Base-by-base conservation (phyloP, 257 asterid genomes). In the Solanum sitiens region DNA sequence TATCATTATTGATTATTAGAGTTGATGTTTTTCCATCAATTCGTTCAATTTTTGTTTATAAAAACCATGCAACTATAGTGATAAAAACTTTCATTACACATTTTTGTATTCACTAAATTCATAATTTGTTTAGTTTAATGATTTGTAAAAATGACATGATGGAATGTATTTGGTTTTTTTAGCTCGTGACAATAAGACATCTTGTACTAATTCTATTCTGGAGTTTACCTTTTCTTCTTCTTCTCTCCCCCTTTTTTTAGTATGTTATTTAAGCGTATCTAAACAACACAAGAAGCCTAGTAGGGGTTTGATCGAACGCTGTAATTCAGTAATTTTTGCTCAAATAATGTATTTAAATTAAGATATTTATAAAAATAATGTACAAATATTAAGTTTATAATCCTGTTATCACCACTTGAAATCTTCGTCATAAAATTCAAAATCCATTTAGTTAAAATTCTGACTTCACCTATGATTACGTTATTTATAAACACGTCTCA, bases 231-330 rank as follows among this genome's bases (percentile, higher is more conserved):
- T 13, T 67, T 67, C 37, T 67, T 7, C 40, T 70, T 32, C 4
- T 33, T 32, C n/a, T 71, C 16, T 32, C 7, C n/a, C 14, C 6
- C 16, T 70, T 15, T 7, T 70, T 25, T 68, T 14, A 5, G 7
- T 5, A 15, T 8, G 12, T 71, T 71, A 32, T 0, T 33, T 72
- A 33, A 33, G 45, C 4, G 1, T 72, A 2, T 72, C 27, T 72
- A 33, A 72, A 72, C 27, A 21, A 56, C n/a, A 56, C 4, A 42
- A 42, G 47, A 42, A 42, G 13, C 14, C 47, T 11, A 12, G 13
- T 11, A 3, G 4, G 1, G 47, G 13, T 42, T 42, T 11, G 12
- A 42, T 0, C 4, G 0, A 11, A 11, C 4, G 1, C 10, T 1
- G 4, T 20, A 20, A 56, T 20, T 56, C 5, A 56, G 11, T 56